A percentile compares a stretch with the other conserved stretches of the same genome.
These are phyloP conservation scores for Tanozyma kutaoensis DNA, from an alignment of 805 yeast species.

Conservation along the genomic window DNA sequence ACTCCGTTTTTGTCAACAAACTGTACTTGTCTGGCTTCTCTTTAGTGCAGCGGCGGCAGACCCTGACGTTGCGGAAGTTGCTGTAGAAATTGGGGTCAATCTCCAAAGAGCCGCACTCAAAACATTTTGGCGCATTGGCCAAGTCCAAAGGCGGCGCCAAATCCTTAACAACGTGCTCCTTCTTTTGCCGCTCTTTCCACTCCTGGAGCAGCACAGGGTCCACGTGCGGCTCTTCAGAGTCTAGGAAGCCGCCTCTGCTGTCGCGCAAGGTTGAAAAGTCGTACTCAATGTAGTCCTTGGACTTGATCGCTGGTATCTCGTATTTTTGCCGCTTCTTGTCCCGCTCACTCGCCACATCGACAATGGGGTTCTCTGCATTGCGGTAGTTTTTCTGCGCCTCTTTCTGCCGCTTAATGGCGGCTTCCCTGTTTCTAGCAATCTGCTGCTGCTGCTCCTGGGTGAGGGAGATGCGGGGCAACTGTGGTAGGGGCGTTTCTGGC, in stretches of 20 bases:
- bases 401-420: constrained; percentile 34
- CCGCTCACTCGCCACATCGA: too few relatives aligned
- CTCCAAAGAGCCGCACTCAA: constrained; percentile 72
- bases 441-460: constrained; percentile 36
- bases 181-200: constrained; percentile 33
- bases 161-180: constrained; percentile 28
- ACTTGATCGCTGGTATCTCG: constrained; percentile 29
- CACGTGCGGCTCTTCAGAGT: constrained; percentile 10
- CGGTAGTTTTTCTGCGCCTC: constrained; percentile 1
- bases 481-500: constrained; percentile 7
- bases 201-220: constrained; percentile 33
- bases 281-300: constrained; percentile 63
- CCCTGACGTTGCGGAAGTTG: constrained; percentile 54
- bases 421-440: constrained; percentile 39
- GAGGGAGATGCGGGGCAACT: constrained; percentile 14
- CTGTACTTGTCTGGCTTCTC: constrained; percentile 79
- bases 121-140: constrained; percentile 66
- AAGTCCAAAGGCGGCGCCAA: constrained; percentile 64
- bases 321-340: constrained; percentile 1
- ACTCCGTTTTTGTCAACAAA: constrained; percentile 86
- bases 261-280: constrained; percentile 90
- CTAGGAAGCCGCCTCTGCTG: constrained; percentile 73
- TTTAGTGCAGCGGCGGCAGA: constrained; percentile 68
- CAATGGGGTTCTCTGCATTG: too few relatives aligned
- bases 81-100: constrained; percentile 60